Percentiles rank a stretch among this genome's conserved stretches.
phyloP scores from a whole-genome alignment of 768 basidiomycete species.

The Russula emetica region DNA sequence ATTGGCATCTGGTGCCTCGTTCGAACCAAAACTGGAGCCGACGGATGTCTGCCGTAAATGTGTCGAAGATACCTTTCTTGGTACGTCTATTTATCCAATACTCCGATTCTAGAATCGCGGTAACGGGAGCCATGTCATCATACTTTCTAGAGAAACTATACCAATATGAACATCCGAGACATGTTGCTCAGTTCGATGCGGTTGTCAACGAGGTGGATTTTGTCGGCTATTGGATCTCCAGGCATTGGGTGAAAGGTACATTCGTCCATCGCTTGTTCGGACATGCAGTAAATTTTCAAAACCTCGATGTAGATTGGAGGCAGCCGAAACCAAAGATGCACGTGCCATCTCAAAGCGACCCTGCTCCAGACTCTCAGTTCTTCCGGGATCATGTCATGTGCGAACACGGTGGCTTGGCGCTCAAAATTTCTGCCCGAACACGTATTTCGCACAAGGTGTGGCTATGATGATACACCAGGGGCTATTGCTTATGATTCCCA shows the following conservation, averaged over 20 bases:
- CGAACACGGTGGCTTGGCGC: conserved; percentile 61
- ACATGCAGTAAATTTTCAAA: conserved; percentile 14
- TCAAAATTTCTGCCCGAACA: conserved; percentile 51
- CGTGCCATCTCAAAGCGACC: conserved; percentile 50
- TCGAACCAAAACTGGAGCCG: conserved; percentile 47
- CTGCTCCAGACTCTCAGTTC: conserved; percentile 56
- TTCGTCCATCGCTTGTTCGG: conserved; percentile 1
- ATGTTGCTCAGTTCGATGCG: conserved; percentile 57
- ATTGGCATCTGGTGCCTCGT: conserved; percentile 35
- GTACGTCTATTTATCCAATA: conserved; percentile 36
- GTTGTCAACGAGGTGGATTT: conserved; percentile 43
- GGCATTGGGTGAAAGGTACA: conserved; percentile 70
- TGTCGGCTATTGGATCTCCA: conserved; percentile 68
- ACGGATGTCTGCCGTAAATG: conserved; percentile 60
- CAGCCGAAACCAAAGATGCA: conserved; percentile 76
- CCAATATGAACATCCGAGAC: conserved; percentile 58
- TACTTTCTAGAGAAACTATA: conserved; percentile 57
- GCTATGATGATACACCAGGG: conserved; percentile 1
- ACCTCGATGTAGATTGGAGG: conserved; percentile 58
- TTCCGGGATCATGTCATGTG: conserved; percentile 62
- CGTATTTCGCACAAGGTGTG: conserved; percentile 60
- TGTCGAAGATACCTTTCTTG: conserved; percentile 52
- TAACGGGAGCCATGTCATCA: background rate
- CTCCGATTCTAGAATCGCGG: conserved; percentile 1
- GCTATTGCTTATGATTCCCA: conserved; percentile 30